These are phyloP conservation scores for Phytophthora kernoviae DNA, from an alignment of 352 stramenopile species.

Conservation along the genomic window DNA sequence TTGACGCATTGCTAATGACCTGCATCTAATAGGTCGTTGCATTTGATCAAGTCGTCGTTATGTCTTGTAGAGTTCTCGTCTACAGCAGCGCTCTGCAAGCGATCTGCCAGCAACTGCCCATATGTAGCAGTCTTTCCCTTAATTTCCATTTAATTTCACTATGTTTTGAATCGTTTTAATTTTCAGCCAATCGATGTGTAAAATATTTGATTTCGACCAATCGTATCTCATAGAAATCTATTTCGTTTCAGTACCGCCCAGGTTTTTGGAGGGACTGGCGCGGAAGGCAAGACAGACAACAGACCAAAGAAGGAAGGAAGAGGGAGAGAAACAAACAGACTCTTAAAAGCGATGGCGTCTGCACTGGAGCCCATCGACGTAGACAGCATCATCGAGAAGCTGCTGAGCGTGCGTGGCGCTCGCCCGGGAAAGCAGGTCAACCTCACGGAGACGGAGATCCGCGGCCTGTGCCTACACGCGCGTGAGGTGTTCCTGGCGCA, in stretches of 20 bases:
- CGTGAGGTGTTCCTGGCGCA: conserved; percentile 98
- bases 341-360: conserved; percentile 44
- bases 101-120: too few species aligned
- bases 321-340: conserved; percentile 34
- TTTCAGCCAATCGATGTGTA: not conserved
- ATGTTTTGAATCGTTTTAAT: not conserved
- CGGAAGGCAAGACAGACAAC: not conserved
- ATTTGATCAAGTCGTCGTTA: too few species aligned
- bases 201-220: conserved; percentile 12
- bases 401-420: conserved; percentile 89
- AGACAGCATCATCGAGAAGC: conserved; percentile 89
- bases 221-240: conserved; percentile 1
- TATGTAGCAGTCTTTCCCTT: too few species aligned
- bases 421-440: conserved; percentile 93
- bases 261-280: not conserved
- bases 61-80: too few species aligned
- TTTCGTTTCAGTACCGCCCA: not conserved
- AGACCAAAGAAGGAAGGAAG: conserved; percentile 41
- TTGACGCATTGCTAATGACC: too few species aligned
- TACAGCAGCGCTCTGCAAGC: too few species aligned
- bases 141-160: not conserved
- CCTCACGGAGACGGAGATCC: conserved; percentile 96
- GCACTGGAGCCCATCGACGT: conserved; percentile 84
- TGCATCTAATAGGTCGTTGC: too few species aligned
- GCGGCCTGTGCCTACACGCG: conserved; percentile 96